Conservation (phyloP, 495 filamentous ascomycete species). For the Mycothermus thermophilus region DNA sequence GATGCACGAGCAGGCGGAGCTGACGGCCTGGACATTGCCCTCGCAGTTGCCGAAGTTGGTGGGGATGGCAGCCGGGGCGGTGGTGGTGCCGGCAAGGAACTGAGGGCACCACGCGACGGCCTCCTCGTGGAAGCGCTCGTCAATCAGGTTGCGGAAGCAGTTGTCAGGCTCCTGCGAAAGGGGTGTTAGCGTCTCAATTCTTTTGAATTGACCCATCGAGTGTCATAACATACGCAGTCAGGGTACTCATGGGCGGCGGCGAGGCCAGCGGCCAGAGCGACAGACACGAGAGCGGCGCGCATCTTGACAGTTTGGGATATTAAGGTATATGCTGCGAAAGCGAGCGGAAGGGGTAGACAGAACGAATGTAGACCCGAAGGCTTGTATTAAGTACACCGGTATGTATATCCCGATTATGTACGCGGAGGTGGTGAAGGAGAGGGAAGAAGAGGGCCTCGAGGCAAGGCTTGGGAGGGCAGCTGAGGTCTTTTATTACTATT, state of each 20-base stretch:
- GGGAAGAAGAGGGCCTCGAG: too few relatives aligned
- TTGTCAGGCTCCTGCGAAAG: slow-evolving; percentile 16
- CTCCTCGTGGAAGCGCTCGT: slow-evolving; percentile 10
- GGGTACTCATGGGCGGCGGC: slow-evolving; percentile 17
- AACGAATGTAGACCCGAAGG: slow-evolving; percentile 6
- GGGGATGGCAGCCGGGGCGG: slow-evolving; percentile 11
- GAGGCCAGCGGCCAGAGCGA: slow-evolving; percentile 14
- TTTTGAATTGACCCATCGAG: too few relatives aligned
- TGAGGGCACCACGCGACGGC: slow-evolving; percentile 15
- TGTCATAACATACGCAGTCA: slow-evolving; percentile 16
- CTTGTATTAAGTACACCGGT: too few relatives aligned
- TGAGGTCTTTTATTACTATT: too few relatives aligned
- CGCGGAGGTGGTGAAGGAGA: too few relatives aligned
- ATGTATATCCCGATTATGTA: too few relatives aligned
- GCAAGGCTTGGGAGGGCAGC: too few relatives aligned
- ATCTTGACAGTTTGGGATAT: slow-evolving; percentile 3
- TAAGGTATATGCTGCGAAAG: background rate
- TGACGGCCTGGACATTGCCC: slow-evolving; percentile 10
- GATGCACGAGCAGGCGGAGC: slow-evolving; percentile 28
- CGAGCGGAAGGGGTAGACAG: slow-evolving; percentile 2
- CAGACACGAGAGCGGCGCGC: slow-evolving; percentile 10
- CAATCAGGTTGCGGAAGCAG: slow-evolving; percentile 22
- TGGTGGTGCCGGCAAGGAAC: slow-evolving; percentile 15
- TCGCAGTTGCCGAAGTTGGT: slow-evolving; percentile 17
- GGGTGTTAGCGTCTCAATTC: slow-evolving; percentile 1